Base-by-base conservation (phyloP, 2,329 filamentous ascomycete species). In the Botryotinia globosa region DNA sequence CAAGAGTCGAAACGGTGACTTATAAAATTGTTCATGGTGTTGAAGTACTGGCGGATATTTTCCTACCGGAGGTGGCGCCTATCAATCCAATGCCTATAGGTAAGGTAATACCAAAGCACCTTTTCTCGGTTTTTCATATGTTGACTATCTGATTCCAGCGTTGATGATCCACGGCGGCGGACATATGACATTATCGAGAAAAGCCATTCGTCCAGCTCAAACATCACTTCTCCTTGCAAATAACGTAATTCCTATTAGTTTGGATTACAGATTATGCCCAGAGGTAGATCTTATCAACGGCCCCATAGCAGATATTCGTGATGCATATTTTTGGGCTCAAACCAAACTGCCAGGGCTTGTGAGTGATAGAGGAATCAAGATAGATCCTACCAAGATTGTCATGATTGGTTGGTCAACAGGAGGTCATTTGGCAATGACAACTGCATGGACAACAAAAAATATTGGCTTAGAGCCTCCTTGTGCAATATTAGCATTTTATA, bases 211-310 rank as follows among this genome's bases (percentile, higher is more conserved):
- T 65, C 72, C 66, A 74, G 76, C 70, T 65, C 72, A 73, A 42
- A 73, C 51, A 42, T 20, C n/a, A 20, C 9, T 64, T 12, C 42
- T 73, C 6, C 67, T 71, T 22, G 59, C 16, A 25, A 65, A 77
- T 8, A 83, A 84, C 0, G 80, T 87, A 58, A 76, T 87, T 3
- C 84, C 86, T 0, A 77, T 88, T 18, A 85, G 83, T 73, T 69
- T 87, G 0, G 86, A 87, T 75, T 85, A 87, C 74, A 79, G 85
- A 0, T 81, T 88, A 1, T 87, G 85, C 72, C 86, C 86, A 0
- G 84, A 87, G 61, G 80, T 83, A 4, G 83, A 78, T 32, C 75
- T 88, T 25, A 65, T 81, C 5, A 82, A 85, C 1, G 86, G 86
- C 0, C 81, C 86, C 0, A 83, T 87, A 77, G 74, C 75, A 4